These are phyloP conservation scores for Pseudopyricularia javanii DNA, from an alignment of 2,329 filamentous ascomycete genomes.

Conservation along the genomic window DNA sequence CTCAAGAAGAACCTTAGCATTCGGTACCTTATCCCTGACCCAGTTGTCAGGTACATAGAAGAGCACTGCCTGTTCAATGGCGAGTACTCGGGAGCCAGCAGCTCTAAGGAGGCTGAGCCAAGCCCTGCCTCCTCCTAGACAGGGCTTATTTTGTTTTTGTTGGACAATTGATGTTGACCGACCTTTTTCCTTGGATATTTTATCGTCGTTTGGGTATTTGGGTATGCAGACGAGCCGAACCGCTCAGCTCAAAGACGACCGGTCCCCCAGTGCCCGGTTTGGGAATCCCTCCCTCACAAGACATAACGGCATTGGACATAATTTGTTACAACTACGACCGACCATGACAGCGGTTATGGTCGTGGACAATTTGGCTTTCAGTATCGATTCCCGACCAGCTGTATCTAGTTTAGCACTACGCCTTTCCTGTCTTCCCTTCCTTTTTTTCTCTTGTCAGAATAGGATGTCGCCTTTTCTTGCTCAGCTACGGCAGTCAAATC, in stretches of 20 bases:
- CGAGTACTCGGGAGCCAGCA: not conserved
- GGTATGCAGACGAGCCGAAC: not conserved
- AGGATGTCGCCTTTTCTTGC: not conserved
- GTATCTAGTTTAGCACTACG: not conserved
- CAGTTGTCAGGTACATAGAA: constrained; percentile 5
- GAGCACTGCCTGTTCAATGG: constrained; percentile 3
- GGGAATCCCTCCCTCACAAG: not conserved
- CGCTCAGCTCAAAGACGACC: not conserved
- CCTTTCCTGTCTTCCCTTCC: not conserved
- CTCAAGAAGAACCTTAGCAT: constrained; percentile 72
- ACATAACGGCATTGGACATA: not conserved
- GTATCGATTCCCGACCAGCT: not conserved
- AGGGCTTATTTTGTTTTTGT: not conserved
- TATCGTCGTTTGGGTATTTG: not conserved
- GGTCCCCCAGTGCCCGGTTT: not conserved
- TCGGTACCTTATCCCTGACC: constrained; percentile 40
- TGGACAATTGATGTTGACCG: not conserved
- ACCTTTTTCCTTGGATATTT: not conserved
- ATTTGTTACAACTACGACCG: not conserved
- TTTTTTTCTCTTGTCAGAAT: not conserved
- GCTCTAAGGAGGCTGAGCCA: not conserved
- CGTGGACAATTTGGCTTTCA: not conserved
- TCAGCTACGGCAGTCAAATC: not conserved
- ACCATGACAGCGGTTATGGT: too few relatives aligned
- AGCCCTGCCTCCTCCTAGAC: not conserved